phyloP scores from a whole-genome alignment of 257 asterid species.

The Petunia secreta region DNA sequence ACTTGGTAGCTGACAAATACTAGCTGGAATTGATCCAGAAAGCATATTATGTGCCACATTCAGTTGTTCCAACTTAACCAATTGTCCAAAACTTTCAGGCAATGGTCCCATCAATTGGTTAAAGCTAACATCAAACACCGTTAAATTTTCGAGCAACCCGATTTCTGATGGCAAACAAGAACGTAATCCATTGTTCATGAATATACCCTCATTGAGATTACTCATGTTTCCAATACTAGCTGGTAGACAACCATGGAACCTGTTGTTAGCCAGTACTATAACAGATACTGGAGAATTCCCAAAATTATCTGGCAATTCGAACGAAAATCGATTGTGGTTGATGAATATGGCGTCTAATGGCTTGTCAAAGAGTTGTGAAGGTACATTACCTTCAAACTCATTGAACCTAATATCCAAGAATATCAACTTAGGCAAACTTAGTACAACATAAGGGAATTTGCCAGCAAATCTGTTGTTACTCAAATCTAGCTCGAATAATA shows the following conservation, averaged over 20 bases:
- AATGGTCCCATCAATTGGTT: slow-evolving; percentile 67
- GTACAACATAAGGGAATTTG: slow-evolving; percentile 80
- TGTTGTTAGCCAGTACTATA: slow-evolving; percentile 72
- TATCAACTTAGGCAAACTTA: slow-evolving; percentile 59
- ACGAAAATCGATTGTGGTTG: slow-evolving; percentile 71
- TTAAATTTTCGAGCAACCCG: slow-evolving; percentile 68
- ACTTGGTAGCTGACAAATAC: slow-evolving; percentile 64
- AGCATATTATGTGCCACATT: slow-evolving; percentile 74
- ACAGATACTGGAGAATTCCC: slow-evolving; percentile 94
- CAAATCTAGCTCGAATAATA: slow-evolving; percentile 73
- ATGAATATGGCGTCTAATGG: slow-evolving; percentile 85
- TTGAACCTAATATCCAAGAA: slow-evolving; percentile 73
- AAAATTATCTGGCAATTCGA: slow-evolving; percentile 82
- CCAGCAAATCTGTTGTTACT: slow-evolving; percentile 92
- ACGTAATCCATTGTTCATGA: slow-evolving; percentile 71
- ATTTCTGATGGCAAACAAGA: slow-evolving; percentile 82
- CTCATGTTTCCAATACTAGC: slow-evolving; percentile 81
- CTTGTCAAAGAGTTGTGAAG: slow-evolving; percentile 64
- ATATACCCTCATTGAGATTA: slow-evolving; percentile 64
- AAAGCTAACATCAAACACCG: slow-evolving; percentile 69
- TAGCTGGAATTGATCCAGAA: slow-evolving; percentile 63
- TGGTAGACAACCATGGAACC: slow-evolving; percentile 83
- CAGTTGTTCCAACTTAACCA: slow-evolving; percentile 78
- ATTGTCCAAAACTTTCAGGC: slow-evolving; percentile 64
- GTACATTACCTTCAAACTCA: slow-evolving; percentile 88